These are phyloP conservation scores for Leishmania lainsoni DNA, from an alignment of 208 protist genomes.

Conservation along the genomic window DNA sequence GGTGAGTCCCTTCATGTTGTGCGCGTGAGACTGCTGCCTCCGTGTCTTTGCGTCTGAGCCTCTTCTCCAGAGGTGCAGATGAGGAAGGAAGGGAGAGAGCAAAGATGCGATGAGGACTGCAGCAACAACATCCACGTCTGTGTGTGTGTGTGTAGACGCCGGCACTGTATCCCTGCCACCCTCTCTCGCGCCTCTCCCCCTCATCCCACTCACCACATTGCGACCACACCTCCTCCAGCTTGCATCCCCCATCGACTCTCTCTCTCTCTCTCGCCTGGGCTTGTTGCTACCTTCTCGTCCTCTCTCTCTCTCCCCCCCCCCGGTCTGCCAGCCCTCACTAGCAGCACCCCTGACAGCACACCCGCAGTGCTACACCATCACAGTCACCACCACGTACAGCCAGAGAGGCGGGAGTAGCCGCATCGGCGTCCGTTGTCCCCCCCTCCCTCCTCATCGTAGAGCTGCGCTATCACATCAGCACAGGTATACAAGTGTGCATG, in stretches of 20 bases:
- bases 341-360: background rate
- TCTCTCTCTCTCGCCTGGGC: background rate
- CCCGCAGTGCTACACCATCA: background rate
- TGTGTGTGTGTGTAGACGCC: background rate
- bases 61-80: background rate
- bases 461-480: background rate
- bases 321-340: background rate
- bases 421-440: background rate
- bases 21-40: too few relatives aligned
- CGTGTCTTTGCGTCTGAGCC: background rate
- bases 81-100: background rate
- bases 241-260: background rate
- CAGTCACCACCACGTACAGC: slow-evolving; percentile 5
- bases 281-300: background rate
- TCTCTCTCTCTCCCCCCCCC: background rate
- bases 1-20: background rate
- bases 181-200: background rate
- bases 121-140: background rate
- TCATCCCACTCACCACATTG: background rate
- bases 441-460: background rate
- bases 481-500: background rate
- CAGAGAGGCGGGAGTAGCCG: background rate
- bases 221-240: too few relatives aligned
- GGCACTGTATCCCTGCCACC: background rate
- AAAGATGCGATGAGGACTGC: background rate